Evolutionary conservation across 2,329 filamentous ascomycete genomes (phyloP).

Genomic region (Exophiala sp.): DNA sequence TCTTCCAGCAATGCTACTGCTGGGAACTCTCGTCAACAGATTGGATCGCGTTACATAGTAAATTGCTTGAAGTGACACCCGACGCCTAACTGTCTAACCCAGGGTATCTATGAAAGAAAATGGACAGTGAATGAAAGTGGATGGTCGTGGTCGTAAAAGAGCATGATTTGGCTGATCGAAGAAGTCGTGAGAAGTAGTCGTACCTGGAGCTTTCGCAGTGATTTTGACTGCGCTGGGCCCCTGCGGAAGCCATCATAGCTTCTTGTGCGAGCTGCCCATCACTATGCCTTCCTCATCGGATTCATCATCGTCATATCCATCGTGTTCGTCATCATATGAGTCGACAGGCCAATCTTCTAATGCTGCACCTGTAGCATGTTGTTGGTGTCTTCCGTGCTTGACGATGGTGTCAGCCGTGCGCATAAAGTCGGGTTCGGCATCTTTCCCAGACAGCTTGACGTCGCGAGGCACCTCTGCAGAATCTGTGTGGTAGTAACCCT

Average conservation of each 20-base stretch:
- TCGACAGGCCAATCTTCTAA: slow-evolving; percentile 16
- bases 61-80: not conserved
- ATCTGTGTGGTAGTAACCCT: slow-evolving; percentile 38
- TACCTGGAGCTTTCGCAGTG: not conserved
- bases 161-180: not conserved
- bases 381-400: slow-evolving; percentile 17
- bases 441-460: slow-evolving; percentile 4
- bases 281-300: slow-evolving; percentile 28
- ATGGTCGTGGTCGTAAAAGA: not conserved
- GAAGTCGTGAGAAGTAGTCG: not conserved
- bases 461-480: slow-evolving; percentile 11
- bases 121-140: not conserved
- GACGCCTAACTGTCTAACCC: slow-evolving; percentile 21
- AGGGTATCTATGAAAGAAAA: slow-evolving; percentile 23
- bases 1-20: not conserved
- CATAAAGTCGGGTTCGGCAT: slow-evolving; percentile 26
- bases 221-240: not conserved
- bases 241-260: slow-evolving; percentile 8
- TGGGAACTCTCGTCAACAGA: not conserved
- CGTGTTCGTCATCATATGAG: slow-evolving; percentile 16
- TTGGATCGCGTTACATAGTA: not conserved
- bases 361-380: slow-evolving; percentile 14
- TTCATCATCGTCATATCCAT: slow-evolving; percentile 19
- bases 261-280: slow-evolving; percentile 20
- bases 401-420: slow-evolving; percentile 28